These are phyloP conservation scores for Hyaloperonospora arabidopsidis DNA, from an alignment of 352 stramenopile genomes.

Conservation along the genomic window DNA sequence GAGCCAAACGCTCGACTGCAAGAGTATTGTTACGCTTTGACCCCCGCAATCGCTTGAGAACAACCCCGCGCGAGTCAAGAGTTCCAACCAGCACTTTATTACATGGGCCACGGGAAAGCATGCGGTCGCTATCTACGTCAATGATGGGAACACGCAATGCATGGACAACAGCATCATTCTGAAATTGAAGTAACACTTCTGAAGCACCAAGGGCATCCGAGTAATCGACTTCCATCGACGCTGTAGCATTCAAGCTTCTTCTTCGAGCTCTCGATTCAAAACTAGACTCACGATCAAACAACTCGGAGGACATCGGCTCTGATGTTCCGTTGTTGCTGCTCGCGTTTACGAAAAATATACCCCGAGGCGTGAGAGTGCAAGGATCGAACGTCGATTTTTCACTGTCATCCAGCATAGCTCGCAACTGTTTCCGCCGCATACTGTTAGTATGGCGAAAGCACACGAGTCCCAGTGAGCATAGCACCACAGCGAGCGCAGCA, in stretches of 20 bases:
- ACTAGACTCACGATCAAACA: slow-evolving; percentile 16
- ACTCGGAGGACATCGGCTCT: slow-evolving; percentile 15
- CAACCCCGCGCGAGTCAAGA: slow-evolving; percentile 28
- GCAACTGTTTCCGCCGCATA: slow-evolving; percentile 2
- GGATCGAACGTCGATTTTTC: slow-evolving; percentile 18
- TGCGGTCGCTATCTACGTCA: slow-evolving; percentile 36
- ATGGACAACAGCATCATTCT: slow-evolving; percentile 38
- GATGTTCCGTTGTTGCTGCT: slow-evolving; percentile 11
- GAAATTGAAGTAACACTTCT: slow-evolving; percentile 39
- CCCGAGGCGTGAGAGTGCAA: slow-evolving; percentile 14
- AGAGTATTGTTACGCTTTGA: slow-evolving; percentile 32
- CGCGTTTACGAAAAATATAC: slow-evolving; percentile 12
- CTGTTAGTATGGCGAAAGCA: slow-evolving; percentile 5
- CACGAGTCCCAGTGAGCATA: slow-evolving; percentile 17
- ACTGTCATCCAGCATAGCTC: slow-evolving; percentile 1
- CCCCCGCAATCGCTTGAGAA: slow-evolving; percentile 41
- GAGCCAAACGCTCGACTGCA: slow-evolving; percentile 49
- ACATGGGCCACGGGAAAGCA: slow-evolving; percentile 28
- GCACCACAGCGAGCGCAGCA: slow-evolving; percentile 10
- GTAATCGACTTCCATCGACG: slow-evolving; percentile 24
- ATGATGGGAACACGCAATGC: slow-evolving; percentile 43
- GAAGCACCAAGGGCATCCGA: slow-evolving; percentile 41
- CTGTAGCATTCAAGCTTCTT: slow-evolving; percentile 10
- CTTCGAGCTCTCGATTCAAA: slow-evolving; percentile 16
- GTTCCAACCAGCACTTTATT: slow-evolving; percentile 40